Evolutionary conservation across 768 basidiomycete species (phyloP).

Genomic region (Agrocybe chaxingu): DNA sequence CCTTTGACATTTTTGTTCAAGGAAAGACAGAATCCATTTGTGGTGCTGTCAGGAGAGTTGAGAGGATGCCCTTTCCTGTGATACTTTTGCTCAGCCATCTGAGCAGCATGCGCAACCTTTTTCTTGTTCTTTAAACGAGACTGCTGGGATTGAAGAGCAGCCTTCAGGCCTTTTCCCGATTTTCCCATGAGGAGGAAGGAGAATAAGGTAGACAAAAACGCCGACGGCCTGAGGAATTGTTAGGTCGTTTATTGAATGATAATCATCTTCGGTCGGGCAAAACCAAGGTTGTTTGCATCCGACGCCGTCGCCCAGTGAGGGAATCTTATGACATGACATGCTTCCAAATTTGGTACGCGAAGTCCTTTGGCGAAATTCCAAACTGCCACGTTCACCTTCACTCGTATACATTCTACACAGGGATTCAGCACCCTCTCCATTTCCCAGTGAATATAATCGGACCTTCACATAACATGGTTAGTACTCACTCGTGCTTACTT

Average conservation of each 20-base stretch:
- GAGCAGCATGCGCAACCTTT: slow-evolving; percentile 48
- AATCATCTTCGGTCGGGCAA: no score
- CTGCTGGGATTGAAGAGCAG: slow-evolving; percentile 68
- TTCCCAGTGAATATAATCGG: slow-evolving; percentile 7
- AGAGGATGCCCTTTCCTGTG: slow-evolving; percentile 26
- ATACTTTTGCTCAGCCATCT: slow-evolving; percentile 45
- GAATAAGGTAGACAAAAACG: neutral
- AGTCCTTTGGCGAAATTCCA: slow-evolving; percentile 9
- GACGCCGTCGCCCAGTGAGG: neutral
- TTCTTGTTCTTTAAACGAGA: slow-evolving; percentile 60
- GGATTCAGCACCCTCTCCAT: slow-evolving; percentile 12
- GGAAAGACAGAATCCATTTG: neutral
- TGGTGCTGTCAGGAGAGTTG: slow-evolving; percentile 3
- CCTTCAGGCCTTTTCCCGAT: slow-evolving; percentile 58
- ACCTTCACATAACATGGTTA: slow-evolving; percentile 25
- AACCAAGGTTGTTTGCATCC: neutral
- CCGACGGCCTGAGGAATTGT: neutral
- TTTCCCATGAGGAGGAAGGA: slow-evolving; percentile 33
- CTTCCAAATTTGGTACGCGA: slow-evolving; percentile 8
- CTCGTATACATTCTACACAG: slow-evolving; percentile 12
- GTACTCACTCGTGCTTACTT: neutral
- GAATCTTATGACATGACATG: neutral
- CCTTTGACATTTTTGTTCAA: slow-evolving; percentile 15
- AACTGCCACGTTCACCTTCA: slow-evolving; percentile 22
- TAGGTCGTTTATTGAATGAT: neutral